phyloP scores from a whole-genome alignment of 345 rosid species.

The Camelina sativa region DNA sequence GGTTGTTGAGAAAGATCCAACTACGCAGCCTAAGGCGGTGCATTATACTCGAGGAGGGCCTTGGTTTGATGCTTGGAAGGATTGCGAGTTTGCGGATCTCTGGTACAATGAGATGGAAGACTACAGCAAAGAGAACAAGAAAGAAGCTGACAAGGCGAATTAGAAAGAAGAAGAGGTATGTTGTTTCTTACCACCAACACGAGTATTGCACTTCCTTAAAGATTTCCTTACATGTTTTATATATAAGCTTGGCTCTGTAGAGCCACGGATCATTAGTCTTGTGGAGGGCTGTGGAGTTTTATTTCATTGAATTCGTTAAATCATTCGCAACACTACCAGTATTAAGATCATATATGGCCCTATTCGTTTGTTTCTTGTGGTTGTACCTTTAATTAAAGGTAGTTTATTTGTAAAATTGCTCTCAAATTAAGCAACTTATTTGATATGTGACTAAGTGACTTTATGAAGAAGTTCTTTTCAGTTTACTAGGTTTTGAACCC shows the following conservation, averaged over 20 bases:
- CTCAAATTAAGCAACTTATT: conserved; percentile 5
- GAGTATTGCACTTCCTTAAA: background rate
- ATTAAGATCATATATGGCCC: conserved; percentile 6
- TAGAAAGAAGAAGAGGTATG: conserved; percentile 34
- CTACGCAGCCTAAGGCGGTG: conserved; percentile 74
- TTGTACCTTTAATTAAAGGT: conserved; percentile 15
- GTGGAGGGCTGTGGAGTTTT: conserved; percentile 9
- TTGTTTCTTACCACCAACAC: background rate
- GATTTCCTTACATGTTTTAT: conserved; percentile 3
- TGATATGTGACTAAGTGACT: background rate
- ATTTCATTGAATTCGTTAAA: conserved; percentile 15
- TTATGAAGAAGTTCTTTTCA: background rate
- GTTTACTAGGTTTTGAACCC: background rate
- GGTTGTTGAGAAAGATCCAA: conserved; percentile 64
- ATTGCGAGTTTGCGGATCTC: conserved; percentile 89
- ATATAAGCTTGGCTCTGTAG: conserved; percentile 28
- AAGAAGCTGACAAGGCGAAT: background rate
- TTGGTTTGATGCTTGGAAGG: conserved; percentile 95
- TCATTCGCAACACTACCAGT: conserved; percentile 15
- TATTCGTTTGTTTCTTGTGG: conserved; percentile 26
- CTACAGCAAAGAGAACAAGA: conserved; percentile 46
- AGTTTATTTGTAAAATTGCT: conserved; percentile 18
- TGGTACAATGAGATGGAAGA: conserved; percentile 86
- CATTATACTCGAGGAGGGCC: conserved; percentile 98
- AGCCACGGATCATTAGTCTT: conserved; percentile 26